Conservation (phyloP, 2,329 filamentous ascomycete genomes). For the Pseudocercospora vitis region DNA sequence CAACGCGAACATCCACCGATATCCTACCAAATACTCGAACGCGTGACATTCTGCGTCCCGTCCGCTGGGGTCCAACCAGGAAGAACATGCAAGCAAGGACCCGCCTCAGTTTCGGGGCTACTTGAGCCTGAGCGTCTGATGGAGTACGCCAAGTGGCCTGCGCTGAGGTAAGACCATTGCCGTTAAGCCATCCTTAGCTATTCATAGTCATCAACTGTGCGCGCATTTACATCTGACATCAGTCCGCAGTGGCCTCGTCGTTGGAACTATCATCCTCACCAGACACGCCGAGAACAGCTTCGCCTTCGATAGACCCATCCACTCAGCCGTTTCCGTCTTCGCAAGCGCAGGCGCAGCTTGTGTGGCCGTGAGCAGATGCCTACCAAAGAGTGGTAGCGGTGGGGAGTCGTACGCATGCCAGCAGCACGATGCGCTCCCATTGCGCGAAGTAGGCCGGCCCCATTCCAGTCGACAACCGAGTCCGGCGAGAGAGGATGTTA, state of each 20-base stretch:
- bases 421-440: conserved; percentile 32
- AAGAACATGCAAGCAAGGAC: conserved; percentile 3
- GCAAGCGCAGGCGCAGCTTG: conserved; percentile 43
- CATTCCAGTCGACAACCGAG: conserved; percentile 26
- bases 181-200: no score
- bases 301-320: conserved; percentile 48
- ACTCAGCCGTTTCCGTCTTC: conserved; percentile 45
- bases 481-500: conserved; percentile 25
- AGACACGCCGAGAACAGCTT: conserved; percentile 31
- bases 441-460: conserved; percentile 32
- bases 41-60: not conserved
- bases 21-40: no score
- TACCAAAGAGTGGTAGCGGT: conserved; percentile 19
- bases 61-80: not conserved
- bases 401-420: conserved; percentile 25
- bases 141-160: conserved; percentile 23
- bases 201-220: no score
- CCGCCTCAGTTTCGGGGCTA: not conserved
- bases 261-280: conserved; percentile 31
- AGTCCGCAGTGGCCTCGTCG: conserved; percentile 31
- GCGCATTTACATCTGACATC: not conserved
- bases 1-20: no score
- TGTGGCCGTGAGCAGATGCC: conserved; percentile 40
- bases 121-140: conserved; percentile 9
- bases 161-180: conserved; percentile 14